Conservation (phyloP, 345 rosid genomes). For the Brassica carinata region DNA sequence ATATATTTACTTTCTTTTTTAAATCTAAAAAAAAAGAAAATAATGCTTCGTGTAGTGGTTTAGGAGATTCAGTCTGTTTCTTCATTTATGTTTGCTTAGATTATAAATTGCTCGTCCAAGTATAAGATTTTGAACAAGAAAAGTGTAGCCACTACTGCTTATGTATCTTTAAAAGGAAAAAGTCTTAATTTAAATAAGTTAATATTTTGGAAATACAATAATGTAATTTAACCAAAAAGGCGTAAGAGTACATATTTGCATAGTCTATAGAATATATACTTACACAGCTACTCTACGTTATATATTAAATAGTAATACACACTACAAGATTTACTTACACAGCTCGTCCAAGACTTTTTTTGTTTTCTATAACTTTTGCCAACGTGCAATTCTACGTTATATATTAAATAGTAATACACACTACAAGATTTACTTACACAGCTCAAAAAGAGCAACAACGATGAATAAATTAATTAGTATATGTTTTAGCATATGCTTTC, state of each 20-base stretch:
- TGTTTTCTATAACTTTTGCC: constrained; percentile 14
- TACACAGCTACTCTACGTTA: not conserved
- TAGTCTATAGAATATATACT: constrained; percentile 24
- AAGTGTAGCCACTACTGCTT: not conserved
- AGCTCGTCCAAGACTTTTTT: not conserved
- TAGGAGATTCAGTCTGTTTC: not conserved
- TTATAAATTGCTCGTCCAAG: constrained; percentile 5
- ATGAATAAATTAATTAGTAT: constrained; percentile 31
- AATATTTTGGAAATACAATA: constrained; percentile 7
- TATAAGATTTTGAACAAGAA: not conserved
- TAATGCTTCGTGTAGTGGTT: not conserved
- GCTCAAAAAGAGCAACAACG: constrained; percentile 20
- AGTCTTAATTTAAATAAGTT: not conserved
- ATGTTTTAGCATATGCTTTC: constrained; percentile 40
- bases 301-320: not conserved
- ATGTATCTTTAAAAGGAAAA: not conserved
- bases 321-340: not conserved
- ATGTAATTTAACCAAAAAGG: constrained; percentile 5
- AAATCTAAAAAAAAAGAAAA: not conserved
- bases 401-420: not conserved
- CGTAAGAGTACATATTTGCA: not conserved
- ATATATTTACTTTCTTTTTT: not conserved
- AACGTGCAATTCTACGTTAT: constrained; percentile 17
- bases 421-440: not conserved
- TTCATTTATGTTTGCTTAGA: not conserved